Percentiles rank a stretch among this genome's conserved stretches.
These are phyloP conservation scores for Verticillium klebahnii DNA, from an alignment of 2,329 filamentous ascomycete species.

Conservation along the genomic window DNA sequence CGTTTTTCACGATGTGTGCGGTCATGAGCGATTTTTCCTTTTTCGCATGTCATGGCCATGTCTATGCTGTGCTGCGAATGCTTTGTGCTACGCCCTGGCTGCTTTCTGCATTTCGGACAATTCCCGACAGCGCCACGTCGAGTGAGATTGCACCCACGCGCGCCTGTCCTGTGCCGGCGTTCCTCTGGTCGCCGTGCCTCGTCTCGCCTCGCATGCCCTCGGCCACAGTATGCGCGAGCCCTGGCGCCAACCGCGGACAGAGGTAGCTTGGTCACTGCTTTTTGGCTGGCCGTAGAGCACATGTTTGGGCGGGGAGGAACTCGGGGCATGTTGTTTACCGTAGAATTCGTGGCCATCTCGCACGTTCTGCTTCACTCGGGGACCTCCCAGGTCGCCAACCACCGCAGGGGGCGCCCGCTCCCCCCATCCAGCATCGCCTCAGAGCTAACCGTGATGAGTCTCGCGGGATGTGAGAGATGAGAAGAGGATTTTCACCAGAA, in stretches of 20 bases:
- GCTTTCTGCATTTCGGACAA: not conserved
- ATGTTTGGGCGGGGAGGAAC: not conserved
- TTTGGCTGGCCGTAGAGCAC: not conserved
- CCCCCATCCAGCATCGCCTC: not conserved
- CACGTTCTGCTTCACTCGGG: not conserved
- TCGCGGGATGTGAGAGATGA: not conserved
- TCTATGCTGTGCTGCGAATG: not conserved
- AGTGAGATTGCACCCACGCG: not conserved
- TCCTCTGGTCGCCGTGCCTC: not conserved
- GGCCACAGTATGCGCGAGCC: slow-evolving; percentile 1
- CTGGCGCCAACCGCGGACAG: not conserved
- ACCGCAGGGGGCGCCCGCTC: not conserved
- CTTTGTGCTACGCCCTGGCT: not conserved
- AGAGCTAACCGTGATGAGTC: not conserved
- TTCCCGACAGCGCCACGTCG: not conserved
- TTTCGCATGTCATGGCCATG: not conserved
- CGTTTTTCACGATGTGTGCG: not conserved
- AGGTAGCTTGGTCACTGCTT: not conserved
- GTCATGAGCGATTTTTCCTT: slow-evolving; percentile 13
- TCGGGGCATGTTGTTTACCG: not conserved
- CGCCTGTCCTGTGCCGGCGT: not conserved
- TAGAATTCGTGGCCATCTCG: not conserved
- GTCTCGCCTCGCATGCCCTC: not conserved
- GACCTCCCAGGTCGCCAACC: not conserved
- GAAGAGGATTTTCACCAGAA: not conserved